phyloP scores from a whole-genome alignment of 257 asterid genomes.

The Penstemon davidsonii region DNA sequence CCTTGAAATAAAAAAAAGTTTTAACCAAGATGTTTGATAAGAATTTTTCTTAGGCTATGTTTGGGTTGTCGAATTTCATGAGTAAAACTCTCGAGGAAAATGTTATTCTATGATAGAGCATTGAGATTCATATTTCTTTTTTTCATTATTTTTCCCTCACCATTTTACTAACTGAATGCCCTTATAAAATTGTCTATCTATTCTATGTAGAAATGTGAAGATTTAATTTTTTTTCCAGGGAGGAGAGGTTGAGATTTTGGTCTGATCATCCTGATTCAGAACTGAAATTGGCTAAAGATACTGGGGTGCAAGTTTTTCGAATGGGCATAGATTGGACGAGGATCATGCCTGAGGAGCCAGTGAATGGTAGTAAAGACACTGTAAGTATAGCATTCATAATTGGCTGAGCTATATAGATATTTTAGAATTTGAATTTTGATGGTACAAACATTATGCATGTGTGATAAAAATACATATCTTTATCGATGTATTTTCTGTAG shows the following conservation, averaged over 20 bases:
- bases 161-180: too few relatives aligned
- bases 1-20: background rate
- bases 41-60: background rate
- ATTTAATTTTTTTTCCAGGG: conserved; percentile 49
- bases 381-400: conserved; percentile 45
- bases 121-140: too few relatives aligned
- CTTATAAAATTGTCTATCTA: too few relatives aligned
- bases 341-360: conserved; percentile 88
- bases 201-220: too few relatives aligned
- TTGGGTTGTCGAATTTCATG: too few relatives aligned
- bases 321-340: conserved; percentile 99
- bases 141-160: too few relatives aligned
- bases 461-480: background rate
- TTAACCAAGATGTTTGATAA: conserved; percentile 2
- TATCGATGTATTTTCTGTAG: conserved; percentile 36
- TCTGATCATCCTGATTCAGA: conserved; percentile 97
- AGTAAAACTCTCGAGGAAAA: too few relatives aligned
- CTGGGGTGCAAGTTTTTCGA: conserved; percentile 86
- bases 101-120: too few relatives aligned
- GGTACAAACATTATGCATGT: background rate
- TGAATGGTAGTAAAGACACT: conserved; percentile 48
- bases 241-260: conserved; percentile 96
- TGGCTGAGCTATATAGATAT: background rate
- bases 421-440: conserved; percentile 2
- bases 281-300: conserved; percentile 80